A percentile compares a stretch with the other conserved stretches of the same genome.
Conservation (phyloP, 192 early-diverging fungal genomes). For the Linnemannia schmuckeri region DNA sequence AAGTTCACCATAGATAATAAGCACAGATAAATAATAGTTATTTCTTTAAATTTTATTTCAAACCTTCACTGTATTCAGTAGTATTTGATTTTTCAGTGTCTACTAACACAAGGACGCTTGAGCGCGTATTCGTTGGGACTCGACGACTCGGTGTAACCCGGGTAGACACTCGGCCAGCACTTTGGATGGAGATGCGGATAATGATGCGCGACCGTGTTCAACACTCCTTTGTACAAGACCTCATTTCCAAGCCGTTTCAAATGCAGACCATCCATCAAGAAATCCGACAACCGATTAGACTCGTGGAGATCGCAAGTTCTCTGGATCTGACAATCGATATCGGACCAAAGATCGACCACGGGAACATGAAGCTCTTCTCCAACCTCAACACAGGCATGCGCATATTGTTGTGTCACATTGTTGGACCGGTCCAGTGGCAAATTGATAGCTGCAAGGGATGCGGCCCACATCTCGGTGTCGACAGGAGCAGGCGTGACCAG, state of each 20-base stretch:
- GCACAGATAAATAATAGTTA: not conserved
- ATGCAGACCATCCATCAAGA: constrained; percentile 72
- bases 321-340: constrained; percentile 31
- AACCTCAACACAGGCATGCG: constrained; percentile 60
- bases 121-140: constrained; percentile 34
- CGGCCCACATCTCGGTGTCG: constrained; percentile 66
- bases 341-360: constrained; percentile 38
- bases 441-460: constrained; percentile 48
- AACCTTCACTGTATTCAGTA: not conserved
- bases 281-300: constrained; percentile 35
- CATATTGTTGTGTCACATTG: constrained; percentile 67
- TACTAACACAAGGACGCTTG: constrained; percentile 25
- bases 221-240: constrained; percentile 52
- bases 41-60: not conserved
- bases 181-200: constrained; percentile 45
- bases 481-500: constrained; percentile 83
- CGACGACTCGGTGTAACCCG: constrained; percentile 33
- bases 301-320: constrained; percentile 29
- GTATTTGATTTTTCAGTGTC: not conserved
- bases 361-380: constrained; percentile 61
- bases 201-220: constrained; percentile 38
- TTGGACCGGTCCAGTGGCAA: constrained; percentile 33
- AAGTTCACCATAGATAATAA: not conserved
- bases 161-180: constrained; percentile 45
- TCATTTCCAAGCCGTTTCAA: constrained; percentile 67